phyloP scores from a whole-genome alignment of 1,284 basidiomycete genomes.

The Peniophora sp. region DNA sequence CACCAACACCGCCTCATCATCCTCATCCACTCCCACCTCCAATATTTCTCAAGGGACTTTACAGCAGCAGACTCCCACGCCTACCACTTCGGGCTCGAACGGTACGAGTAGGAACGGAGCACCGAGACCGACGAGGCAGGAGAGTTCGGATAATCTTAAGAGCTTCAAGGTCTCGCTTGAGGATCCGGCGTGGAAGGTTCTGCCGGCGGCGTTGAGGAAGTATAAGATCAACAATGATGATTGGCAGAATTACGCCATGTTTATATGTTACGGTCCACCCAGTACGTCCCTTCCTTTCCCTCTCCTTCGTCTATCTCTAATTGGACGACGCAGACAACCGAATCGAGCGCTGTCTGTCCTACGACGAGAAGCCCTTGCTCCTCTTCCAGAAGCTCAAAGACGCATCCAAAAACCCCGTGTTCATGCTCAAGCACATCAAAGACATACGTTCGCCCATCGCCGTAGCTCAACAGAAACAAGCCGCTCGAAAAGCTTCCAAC shows the following conservation, averaged over 20 bases:
- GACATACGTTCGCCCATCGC: conserved; percentile 96
- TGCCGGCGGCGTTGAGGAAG: conserved; percentile 96
- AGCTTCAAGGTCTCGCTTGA: conserved; percentile 89
- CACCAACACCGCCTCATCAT: conserved; percentile 35
- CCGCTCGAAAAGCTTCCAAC: conserved; percentile 63
- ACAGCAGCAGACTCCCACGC: conserved; percentile 12
- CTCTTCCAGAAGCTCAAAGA: conserved; percentile 98
- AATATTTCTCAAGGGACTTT: conserved; percentile 15
- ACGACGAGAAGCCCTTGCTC: conserved; percentile 95
- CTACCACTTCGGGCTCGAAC: conserved; percentile 19
- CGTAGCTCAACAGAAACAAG: conserved; percentile 91
- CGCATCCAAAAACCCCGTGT: conserved; percentile 93
- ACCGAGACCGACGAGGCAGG: conserved; percentile 46
- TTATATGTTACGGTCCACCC: conserved; percentile 93
- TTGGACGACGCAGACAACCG: conserved; percentile 45
- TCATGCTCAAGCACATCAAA: conserved; percentile 98
- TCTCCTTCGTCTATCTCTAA: not conserved
- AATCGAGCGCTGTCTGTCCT: conserved; percentile 90
- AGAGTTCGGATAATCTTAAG: conserved; percentile 73
- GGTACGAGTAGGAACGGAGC: conserved; percentile 13
- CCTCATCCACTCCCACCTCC: conserved; percentile 11
- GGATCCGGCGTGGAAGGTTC: conserved; percentile 96
- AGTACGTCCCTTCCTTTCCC: conserved; percentile 39
- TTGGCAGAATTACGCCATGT: conserved; percentile 98
- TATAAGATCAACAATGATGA: conserved; percentile 98